Evolutionary conservation across 768 basidiomycete genomes (phyloP), one percentile per base, ranked within the genome.

Genomic region (Rhizopogon vesiculosus): DNA sequence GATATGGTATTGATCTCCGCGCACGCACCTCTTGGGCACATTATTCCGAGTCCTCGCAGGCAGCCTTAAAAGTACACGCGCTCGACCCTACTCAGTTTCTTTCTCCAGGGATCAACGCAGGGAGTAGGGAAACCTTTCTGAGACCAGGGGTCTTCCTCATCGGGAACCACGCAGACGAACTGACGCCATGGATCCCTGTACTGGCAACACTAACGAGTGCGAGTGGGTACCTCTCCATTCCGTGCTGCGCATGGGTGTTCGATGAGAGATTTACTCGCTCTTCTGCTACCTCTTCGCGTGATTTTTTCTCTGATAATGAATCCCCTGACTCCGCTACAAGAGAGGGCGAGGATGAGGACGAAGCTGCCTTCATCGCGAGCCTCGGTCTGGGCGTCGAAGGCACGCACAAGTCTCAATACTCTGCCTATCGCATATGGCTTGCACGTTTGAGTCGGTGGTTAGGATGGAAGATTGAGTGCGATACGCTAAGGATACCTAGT

Each of bases 111-210:
- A 42, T 16, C 53, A 42, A 5, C 10, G 18, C 42, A 10, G 16
- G 2, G 8, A 38, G 42, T 7, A 45, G 40, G 38, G 31, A 54
- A 8, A 41, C 38, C 28, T 67, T 68, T 48, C 66, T 83, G 50
- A 64, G 64, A 7, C 72, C 74, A 0, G 83, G 78, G 1, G 71
- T 76, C 3, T 98, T 97, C 72, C 71, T 98, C 55, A 89, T 98
- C 49, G 93, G 91, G 8, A 98, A 98, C 72, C 96, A 98, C 69
- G 89, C 95, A 0, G 96, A 98, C 72, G 96, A 98, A 62, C 76
- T 98, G 16, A 95, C 95, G 22, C 96, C 96, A 0, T 98, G 95
- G 95, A 69, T 93, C 0, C 92, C 96, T 0, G 79, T 97, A 1
- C 73, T 97, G 5, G 81, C 93, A 0, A 84, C 87, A 1, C 60